phyloP scores from a whole-genome alignment of 176 grass and related monocot species.

The Areca catechu region DNA sequence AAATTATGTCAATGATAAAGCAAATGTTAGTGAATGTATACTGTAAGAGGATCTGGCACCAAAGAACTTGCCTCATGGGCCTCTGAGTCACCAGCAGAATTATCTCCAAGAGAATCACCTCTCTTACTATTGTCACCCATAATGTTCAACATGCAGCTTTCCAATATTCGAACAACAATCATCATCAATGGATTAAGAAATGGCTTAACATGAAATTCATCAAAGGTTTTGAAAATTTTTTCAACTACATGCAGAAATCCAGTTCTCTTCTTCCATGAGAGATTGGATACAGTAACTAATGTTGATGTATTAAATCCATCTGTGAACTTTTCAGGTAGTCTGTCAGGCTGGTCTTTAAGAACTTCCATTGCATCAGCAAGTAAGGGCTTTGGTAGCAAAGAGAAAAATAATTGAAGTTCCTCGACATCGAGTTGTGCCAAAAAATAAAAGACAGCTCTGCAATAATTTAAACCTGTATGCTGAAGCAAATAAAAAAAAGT shows the following conservation, averaged over 20 bases:
- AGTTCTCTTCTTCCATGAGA: constrained; percentile 67
- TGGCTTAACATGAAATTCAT: constrained; percentile 52
- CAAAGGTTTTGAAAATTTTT: constrained; percentile 70
- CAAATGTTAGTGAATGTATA: constrained; percentile 1
- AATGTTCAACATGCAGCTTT: constrained; percentile 55
- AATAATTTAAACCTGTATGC: constrained; percentile 72
- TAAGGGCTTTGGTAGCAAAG: constrained; percentile 62
- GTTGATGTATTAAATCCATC: constrained; percentile 17
- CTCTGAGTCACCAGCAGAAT: constrained; percentile 24
- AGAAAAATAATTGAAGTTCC: constrained; percentile 86
- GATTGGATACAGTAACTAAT: constrained; percentile 37
- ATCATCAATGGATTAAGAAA: constrained; percentile 64
- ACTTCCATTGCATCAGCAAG: constrained; percentile 42
- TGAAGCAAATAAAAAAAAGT: constrained; percentile 19
- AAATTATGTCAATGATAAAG: too few relatives aligned
- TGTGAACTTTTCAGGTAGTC: constrained; percentile 24
- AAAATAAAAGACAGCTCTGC: constrained; percentile 83
- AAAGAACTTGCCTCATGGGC: constrained; percentile 12
- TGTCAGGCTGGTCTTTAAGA: constrained; percentile 24
- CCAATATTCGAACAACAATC: constrained; percentile 65
- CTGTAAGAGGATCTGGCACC: constrained; percentile 21
- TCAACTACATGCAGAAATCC: constrained; percentile 88
- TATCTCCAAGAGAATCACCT: constrained; percentile 19
- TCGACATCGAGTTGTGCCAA: constrained; percentile 67
- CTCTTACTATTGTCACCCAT: constrained; percentile 10